These are phyloP conservation scores for Blastocystis sp. DNA, from an alignment of 352 stramenopile species.

Conservation along the genomic window DNA sequence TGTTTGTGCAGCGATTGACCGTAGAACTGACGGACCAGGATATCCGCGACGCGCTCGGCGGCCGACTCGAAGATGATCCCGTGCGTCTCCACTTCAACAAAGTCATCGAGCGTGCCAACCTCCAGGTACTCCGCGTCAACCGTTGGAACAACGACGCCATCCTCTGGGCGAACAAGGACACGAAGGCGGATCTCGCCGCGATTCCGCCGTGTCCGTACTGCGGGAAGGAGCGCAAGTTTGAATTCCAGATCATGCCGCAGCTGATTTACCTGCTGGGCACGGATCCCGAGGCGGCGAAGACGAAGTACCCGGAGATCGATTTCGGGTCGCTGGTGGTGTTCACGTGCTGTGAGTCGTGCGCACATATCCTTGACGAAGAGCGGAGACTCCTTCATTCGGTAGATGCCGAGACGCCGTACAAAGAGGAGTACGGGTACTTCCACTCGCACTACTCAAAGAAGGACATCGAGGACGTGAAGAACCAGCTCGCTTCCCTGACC, in stretches of 20 bases:
- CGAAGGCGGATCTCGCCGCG: neutral
- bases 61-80: slow-evolving; percentile 58
- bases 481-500: slow-evolving; percentile 26
- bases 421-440: slow-evolving; percentile 42
- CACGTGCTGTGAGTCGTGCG: slow-evolving; percentile 62
- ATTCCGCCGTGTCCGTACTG: slow-evolving; percentile 46
- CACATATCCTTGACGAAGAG: slow-evolving; percentile 34
- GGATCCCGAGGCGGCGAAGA: slow-evolving; percentile 3
- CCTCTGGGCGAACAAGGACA: slow-evolving; percentile 55
- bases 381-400: neutral
- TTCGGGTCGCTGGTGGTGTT: slow-evolving; percentile 62
- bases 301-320: slow-evolving; percentile 59
- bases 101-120: slow-evolving; percentile 52
- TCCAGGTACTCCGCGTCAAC: slow-evolving; percentile 39
- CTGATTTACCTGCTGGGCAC: slow-evolving; percentile 61
- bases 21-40: slow-evolving; percentile 55
- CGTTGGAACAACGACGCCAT: slow-evolving; percentile 61
- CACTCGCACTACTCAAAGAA: slow-evolving; percentile 66
- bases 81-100: slow-evolving; percentile 68
- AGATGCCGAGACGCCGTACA: slow-evolving; percentile 1
- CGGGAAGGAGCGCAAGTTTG: slow-evolving; percentile 42
- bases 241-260: slow-evolving; percentile 69
- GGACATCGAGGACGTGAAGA: slow-evolving; percentile 62
- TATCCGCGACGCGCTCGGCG: slow-evolving; percentile 45
- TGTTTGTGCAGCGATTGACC: neutral